A percentile compares a stretch with the other conserved stretches of the same genome.
These are phyloP conservation scores for Diplodia mutila DNA, from an alignment of 2,329 filamentous ascomycete species.

Conservation along the genomic window DNA sequence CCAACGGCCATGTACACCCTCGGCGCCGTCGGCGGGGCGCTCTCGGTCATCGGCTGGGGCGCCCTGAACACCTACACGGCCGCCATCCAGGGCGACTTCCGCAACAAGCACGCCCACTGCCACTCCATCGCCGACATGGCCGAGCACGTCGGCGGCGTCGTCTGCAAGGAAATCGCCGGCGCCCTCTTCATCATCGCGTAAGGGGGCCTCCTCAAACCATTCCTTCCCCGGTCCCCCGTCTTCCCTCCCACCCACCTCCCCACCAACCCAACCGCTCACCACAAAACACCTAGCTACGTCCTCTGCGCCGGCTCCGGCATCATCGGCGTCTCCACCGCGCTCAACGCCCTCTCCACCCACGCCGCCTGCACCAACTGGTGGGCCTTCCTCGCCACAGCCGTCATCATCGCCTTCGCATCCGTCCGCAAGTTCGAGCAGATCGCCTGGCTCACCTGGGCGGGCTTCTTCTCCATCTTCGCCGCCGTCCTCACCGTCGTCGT, in stretches of 20 bases:
- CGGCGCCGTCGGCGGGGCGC: conserved; percentile 52
- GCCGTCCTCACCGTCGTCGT: conserved; percentile 64
- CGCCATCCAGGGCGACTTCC: conserved; percentile 56
- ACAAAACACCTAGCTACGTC: no score
- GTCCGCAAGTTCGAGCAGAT: conserved; percentile 64
- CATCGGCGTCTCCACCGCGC: conserved; percentile 60
- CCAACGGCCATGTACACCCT: conserved; percentile 53
- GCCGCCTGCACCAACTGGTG: conserved; percentile 64
- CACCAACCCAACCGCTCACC: neutral
- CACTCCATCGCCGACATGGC: conserved; percentile 64
- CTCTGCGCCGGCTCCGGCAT: conserved; percentile 62
- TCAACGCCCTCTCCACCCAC: conserved; percentile 64
- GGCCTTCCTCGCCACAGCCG: conserved; percentile 56
- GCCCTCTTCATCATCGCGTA: conserved; percentile 59
- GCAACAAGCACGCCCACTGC: conserved; percentile 55
- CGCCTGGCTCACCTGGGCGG: conserved; percentile 65
- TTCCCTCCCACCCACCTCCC: neutral
- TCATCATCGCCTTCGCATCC: conserved; percentile 55
- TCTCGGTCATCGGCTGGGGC: conserved; percentile 54
- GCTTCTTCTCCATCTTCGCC: conserved; percentile 61
- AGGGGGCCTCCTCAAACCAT: no score
- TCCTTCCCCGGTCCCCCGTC: no score
- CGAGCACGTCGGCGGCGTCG: conserved; percentile 56
- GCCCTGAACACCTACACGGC: conserved; percentile 55
- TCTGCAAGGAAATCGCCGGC: conserved; percentile 59